Percentiles rank a stretch among this genome's conserved stretches.
Evolutionary conservation across 2,329 filamentous ascomycete genomes (phyloP).

Genomic region (Westerdykella ornata): DNA sequence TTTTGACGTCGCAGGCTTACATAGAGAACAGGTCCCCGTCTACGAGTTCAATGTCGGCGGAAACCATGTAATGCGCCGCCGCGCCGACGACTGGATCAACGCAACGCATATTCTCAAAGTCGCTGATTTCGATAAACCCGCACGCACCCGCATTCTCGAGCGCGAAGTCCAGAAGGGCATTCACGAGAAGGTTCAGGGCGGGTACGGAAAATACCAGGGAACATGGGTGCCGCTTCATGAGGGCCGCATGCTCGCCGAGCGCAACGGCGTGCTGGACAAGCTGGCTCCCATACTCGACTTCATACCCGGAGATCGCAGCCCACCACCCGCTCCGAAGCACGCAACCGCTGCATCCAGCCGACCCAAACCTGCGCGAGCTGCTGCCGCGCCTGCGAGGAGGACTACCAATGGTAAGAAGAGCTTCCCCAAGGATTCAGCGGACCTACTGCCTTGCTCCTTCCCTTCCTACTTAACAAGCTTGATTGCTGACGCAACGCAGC

Average conservation of each 20-base stretch:
- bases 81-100: constrained; percentile 95
- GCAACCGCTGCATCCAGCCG: constrained; percentile 63
- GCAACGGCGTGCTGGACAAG: constrained; percentile 80
- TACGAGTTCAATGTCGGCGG: constrained; percentile 87
- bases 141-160: constrained; percentile 88
- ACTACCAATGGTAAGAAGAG: constrained; percentile 17
- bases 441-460: too few relatives aligned
- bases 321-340: constrained; percentile 90
- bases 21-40: constrained; percentile 66
- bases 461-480: too few relatives aligned
- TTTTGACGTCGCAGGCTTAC: neutral
- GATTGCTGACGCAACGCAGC: constrained; percentile 13
- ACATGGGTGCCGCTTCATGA: constrained; percentile 91
- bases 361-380: constrained; percentile 67
- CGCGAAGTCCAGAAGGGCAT: constrained; percentile 93
- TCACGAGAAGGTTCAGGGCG: constrained; percentile 97
- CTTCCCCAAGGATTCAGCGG: too few relatives aligned
- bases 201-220: constrained; percentile 98
- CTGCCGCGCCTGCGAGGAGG: constrained; percentile 49
- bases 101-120: constrained; percentile 98
- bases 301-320: constrained; percentile 74
- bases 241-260: constrained; percentile 73
- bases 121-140: constrained; percentile 94
- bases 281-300: constrained; percentile 86
- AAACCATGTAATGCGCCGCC: constrained; percentile 93